Evolutionary conservation across 2,329 filamentous ascomycete species (phyloP).

Genomic region (Fusarium newnesense): DNA sequence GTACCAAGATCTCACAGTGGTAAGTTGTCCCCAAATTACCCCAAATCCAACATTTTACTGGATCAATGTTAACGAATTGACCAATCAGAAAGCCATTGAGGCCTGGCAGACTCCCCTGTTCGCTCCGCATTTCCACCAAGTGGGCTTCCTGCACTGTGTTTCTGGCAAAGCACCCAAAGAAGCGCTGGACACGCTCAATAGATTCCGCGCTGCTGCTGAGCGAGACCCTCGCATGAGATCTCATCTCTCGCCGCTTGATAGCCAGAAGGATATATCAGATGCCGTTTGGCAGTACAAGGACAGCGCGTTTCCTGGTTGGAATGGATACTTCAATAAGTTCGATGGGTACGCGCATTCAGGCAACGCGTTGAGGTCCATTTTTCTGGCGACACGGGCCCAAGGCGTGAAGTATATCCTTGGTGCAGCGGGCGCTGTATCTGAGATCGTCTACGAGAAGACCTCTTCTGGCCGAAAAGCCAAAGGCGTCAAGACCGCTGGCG

Average conservation of each 20-base stretch:
- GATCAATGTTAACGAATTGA: background rate
- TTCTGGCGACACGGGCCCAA: conserved; percentile 51
- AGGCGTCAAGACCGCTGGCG: conserved; percentile 27
- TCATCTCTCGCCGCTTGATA: conserved; percentile 52
- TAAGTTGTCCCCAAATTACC: conserved; percentile 42
- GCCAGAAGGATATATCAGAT: conserved; percentile 51
- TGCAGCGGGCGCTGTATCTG: conserved; percentile 43
- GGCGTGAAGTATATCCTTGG: conserved; percentile 40
- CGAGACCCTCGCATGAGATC: conserved; percentile 52
- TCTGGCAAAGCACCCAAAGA: conserved; percentile 60
- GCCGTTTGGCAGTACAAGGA: conserved; percentile 60
- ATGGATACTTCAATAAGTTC: conserved; percentile 67
- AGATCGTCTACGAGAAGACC: conserved; percentile 39
- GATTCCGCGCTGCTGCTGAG: conserved; percentile 54
- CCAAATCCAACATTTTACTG: background rate
- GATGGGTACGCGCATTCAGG: conserved; percentile 68
- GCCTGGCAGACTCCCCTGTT: conserved; percentile 64
- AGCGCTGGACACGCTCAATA: conserved; percentile 57
- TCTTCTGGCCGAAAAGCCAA: conserved; percentile 1
- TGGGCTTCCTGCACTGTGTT: conserved; percentile 57
- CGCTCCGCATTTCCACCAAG: conserved; percentile 60
- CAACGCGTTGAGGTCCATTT: conserved; percentile 60
- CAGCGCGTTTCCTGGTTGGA: conserved; percentile 60
- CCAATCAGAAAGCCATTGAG: conserved; percentile 57
- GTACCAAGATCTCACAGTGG: conserved; percentile 64